Conservation (phyloP, 352 stramenopile genomes). For the Phytophthora sansomeana region DNA sequence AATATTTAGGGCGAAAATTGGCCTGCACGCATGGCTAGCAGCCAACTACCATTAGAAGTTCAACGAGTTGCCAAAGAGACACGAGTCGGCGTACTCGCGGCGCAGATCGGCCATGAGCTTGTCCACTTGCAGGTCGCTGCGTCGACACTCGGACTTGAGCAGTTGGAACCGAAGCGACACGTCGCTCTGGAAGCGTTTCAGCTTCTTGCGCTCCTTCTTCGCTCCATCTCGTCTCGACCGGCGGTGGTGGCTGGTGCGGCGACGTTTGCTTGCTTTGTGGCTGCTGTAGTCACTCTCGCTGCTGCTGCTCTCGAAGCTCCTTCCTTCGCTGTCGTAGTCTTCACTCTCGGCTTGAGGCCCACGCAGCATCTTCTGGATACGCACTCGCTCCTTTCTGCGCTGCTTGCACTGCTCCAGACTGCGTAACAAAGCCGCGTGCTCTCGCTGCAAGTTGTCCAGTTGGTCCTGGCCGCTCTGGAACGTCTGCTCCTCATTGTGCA, state of each 20-base stretch:
- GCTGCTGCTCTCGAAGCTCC: slow-evolving; percentile 7
- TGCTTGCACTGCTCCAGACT: slow-evolving; percentile 50
- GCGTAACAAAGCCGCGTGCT: slow-evolving; percentile 49
- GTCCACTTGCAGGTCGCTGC: slow-evolving; percentile 64
- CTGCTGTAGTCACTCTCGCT: slow-evolving; percentile 27
- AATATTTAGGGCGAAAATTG: too few relatives aligned
- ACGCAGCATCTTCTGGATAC: slow-evolving; percentile 44
- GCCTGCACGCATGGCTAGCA: too few relatives aligned
- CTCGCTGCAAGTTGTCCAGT: slow-evolving; percentile 39
- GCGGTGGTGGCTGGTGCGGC: slow-evolving; percentile 13
- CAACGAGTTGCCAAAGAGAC: slow-evolving; percentile 60
- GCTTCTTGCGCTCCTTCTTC: slow-evolving; percentile 55
- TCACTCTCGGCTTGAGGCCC: slow-evolving; percentile 20
- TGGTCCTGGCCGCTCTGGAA: slow-evolving; percentile 38
- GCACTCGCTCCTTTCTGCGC: slow-evolving; percentile 41
- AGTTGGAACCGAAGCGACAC: slow-evolving; percentile 66
- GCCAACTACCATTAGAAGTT: slow-evolving; percentile 21
- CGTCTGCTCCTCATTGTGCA: slow-evolving; percentile 45
- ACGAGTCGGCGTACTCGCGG: slow-evolving; percentile 72
- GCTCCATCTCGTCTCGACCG: slow-evolving; percentile 15
- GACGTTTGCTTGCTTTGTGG: neutral
- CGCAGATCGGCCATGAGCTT: slow-evolving; percentile 58
- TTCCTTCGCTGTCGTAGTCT: slow-evolving; percentile 18
- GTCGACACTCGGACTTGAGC: slow-evolving; percentile 63
- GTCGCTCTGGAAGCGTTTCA: slow-evolving; percentile 53